Evolutionary conservation across 306 rosid genomes (phyloP).

Genomic region (Prunus padus): DNA sequence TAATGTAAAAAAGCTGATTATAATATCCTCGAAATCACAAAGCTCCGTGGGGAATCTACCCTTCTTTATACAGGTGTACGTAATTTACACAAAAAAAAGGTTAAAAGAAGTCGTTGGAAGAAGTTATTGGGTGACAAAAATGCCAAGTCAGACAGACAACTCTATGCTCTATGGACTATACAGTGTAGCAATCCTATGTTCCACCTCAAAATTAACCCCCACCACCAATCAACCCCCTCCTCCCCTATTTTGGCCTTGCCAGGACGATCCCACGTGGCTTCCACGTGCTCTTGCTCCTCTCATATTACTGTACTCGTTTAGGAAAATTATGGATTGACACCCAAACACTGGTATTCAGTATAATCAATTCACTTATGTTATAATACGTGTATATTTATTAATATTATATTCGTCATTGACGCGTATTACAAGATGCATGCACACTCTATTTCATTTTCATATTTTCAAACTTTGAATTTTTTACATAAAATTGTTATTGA

Average conservation of each 20-base stretch:
- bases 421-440: no score
- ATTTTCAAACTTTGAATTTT: no score
- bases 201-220: not conserved
- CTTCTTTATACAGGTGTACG: not conserved
- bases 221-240: not conserved
- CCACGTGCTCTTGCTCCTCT: not conserved
- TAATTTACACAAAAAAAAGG: not conserved
- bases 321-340: no score
- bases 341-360: rapidly evolving
- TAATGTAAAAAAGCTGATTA: no score
- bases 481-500: no score
- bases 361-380: no score
- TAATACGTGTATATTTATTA: no score
- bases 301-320: not conserved
- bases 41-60: not conserved
- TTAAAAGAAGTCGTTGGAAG: not conserved
- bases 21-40: not conserved
- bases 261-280: not conserved
- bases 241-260: not conserved
- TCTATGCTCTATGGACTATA: no score
- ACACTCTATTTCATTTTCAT: no score
- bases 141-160: not conserved
- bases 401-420: no score
- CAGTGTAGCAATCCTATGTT: not conserved
- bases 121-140: not conserved